phyloP scores from a whole-genome alignment of 1,284 basidiomycete species.

The Sutorius eximius region DNA sequence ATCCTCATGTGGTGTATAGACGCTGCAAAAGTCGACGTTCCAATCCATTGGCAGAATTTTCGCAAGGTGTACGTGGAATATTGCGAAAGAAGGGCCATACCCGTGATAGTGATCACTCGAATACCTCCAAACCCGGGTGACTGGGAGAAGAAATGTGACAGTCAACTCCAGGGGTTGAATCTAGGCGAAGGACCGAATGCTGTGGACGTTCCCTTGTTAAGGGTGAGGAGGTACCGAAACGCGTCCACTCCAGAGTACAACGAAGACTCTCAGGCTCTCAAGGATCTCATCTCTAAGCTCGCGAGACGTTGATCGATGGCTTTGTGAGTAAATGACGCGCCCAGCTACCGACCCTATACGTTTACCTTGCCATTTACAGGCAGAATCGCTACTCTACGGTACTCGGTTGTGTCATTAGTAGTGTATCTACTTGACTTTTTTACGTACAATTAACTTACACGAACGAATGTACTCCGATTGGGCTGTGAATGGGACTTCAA shows the following conservation, averaged over 20 bases:
- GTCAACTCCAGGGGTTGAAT: constrained; percentile 12
- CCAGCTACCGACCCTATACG: neutral
- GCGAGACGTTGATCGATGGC: neutral
- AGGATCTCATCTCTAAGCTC: constrained; percentile 11
- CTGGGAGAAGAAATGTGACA: constrained; percentile 22
- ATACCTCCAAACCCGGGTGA: constrained; percentile 1
- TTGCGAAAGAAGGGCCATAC: constrained; percentile 22
- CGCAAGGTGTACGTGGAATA: constrained; percentile 29
- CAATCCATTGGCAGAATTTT: constrained; percentile 23
- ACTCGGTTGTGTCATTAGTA: neutral
- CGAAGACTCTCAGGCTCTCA: constrained; percentile 20
- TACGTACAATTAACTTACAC: neutral
- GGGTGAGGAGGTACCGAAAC: constrained; percentile 16
- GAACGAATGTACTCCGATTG: neutral
- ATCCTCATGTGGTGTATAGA: constrained; percentile 30
- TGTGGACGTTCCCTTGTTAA: constrained; percentile 5
- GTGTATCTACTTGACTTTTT: neutral
- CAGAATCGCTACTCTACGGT: constrained; percentile 1
- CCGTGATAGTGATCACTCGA: constrained; percentile 25
- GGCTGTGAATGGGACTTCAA: neutral
- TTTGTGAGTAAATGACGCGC: constrained; percentile 5
- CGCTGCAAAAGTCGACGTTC: constrained; percentile 22
- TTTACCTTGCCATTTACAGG: neutral
- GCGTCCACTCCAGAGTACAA: constrained; percentile 11
- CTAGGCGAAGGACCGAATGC: constrained; percentile 2